phyloP scores from a whole-genome alignment of 495 filamentous ascomycete genomes.

The Oleoguttula mirabilis region DNA sequence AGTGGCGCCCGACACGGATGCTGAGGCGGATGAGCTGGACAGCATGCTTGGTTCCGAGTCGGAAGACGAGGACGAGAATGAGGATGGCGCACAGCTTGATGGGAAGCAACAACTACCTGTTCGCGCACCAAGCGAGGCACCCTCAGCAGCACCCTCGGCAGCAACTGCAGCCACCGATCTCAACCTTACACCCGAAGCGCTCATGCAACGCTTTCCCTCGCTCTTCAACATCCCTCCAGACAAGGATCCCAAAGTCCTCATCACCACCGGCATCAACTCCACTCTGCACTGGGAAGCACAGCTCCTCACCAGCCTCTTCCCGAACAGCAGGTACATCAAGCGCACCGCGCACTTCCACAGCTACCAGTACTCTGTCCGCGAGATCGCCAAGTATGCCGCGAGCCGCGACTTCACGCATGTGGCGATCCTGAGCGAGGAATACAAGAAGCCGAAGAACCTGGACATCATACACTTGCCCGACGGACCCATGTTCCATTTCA shows the following conservation, averaged over 20 bases:
- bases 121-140: constrained; percentile 16
- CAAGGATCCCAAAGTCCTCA: constrained; percentile 61
- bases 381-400: constrained; percentile 76
- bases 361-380: constrained; percentile 77
- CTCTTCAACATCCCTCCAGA: constrained; percentile 52
- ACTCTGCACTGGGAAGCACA: constrained; percentile 73
- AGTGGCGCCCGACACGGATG: constrained; percentile 32
- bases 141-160: constrained; percentile 11
- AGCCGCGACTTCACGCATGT: constrained; percentile 70
- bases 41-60: constrained; percentile 54
- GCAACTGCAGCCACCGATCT: constrained; percentile 26
- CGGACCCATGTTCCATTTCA: constrained; percentile 83
- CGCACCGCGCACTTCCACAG: constrained; percentile 67
- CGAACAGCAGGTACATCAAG: constrained; percentile 75
- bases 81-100: constrained; percentile 23
- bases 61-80: constrained; percentile 36
- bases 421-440: constrained; percentile 71
- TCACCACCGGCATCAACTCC: constrained; percentile 78
- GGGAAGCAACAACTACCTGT: constrained; percentile 10
- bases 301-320: constrained; percentile 66
- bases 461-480: constrained; percentile 70
- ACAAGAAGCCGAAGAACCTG: constrained; percentile 63
- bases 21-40: constrained; percentile 51
- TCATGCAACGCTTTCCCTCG: constrained; percentile 51
- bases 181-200: constrained; percentile 31